Evolutionary conservation across 306 rosid genomes (phyloP).

Genomic region (Abrus precatorius): DNA sequence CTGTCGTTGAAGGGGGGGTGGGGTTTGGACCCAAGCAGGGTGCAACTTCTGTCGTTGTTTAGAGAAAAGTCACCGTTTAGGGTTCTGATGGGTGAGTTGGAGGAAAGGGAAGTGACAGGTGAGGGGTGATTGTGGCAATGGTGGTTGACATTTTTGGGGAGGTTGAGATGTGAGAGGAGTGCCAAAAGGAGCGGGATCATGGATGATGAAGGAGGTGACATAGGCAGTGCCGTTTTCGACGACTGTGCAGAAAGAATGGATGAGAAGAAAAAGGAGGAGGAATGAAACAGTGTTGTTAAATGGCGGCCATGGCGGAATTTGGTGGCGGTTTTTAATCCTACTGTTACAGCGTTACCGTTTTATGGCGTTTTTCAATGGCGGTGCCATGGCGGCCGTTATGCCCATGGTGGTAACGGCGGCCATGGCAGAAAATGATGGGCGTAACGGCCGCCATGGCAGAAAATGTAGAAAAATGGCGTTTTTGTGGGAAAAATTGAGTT

Average conservation of each 20-base stretch:
- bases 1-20: constrained; percentile 61
- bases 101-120: constrained; percentile 71
- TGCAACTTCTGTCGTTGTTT: constrained; percentile 78
- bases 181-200: constrained; percentile 76
- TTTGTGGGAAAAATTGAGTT: too few relatives aligned
- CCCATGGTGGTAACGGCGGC: too few relatives aligned
- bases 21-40: constrained; percentile 62
- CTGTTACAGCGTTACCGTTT: too few relatives aligned
- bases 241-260: constrained; percentile 76
- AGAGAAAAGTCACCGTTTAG: constrained; percentile 88
- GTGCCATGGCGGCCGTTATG: too few relatives aligned
- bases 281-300: constrained; percentile 50
- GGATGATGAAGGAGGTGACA: constrained; percentile 83
- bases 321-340: too few relatives aligned
- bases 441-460: too few relatives aligned
- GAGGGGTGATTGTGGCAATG: constrained; percentile 33
- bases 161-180: constrained; percentile 84
- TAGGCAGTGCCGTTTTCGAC: constrained; percentile 75
- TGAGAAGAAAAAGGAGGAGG: constrained; percentile 78
- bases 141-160: constrained; percentile 51
- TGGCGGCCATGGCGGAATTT: too few relatives aligned
- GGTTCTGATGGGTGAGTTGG: constrained; percentile 91
- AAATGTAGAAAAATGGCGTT: too few relatives aligned
- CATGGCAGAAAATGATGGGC: too few relatives aligned
- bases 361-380: too few relatives aligned